Conservation (phyloP, 1,284 basidiomycete species). For the Papiliotrema fonsecae region DNA sequence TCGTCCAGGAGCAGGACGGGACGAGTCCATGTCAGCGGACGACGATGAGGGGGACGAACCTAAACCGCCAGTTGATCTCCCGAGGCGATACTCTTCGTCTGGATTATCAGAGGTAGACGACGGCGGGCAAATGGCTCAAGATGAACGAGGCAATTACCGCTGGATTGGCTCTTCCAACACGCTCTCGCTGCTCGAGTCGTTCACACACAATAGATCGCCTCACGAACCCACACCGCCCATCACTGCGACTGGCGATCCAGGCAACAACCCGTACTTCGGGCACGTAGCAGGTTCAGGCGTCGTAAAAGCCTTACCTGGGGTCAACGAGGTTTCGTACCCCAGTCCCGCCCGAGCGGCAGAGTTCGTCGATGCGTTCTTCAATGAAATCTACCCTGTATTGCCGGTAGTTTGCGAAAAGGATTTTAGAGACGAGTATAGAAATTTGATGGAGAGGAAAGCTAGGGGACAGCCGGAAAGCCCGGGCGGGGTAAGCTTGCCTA, state of each 20-base stretch:
- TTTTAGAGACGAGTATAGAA: constrained; percentile 65
- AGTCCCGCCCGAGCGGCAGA: constrained; percentile 74
- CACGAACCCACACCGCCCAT: constrained; percentile 7
- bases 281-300: constrained; percentile 83
- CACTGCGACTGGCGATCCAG: not conserved
- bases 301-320: constrained; percentile 69
- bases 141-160: constrained; percentile 81
- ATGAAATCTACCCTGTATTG: constrained; percentile 74
- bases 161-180: constrained; percentile 90
- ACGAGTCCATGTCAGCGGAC: not conserved
- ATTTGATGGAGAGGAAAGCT: constrained; percentile 61
- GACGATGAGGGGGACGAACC: not conserved
- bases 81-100: not conserved
- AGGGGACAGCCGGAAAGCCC: constrained; percentile 15
- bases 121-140: constrained; percentile 76
- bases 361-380: constrained; percentile 79
- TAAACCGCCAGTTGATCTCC: too few species aligned
- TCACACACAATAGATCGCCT: constrained; percentile 50
- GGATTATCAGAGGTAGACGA: constrained; percentile 58
- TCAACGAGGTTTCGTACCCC: constrained; percentile 83
- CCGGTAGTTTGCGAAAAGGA: constrained; percentile 76
- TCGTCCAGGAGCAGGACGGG: not conserved
- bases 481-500: constrained; percentile 49
- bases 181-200: constrained; percentile 83
- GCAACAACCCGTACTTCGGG: constrained; percentile 71